Percentiles rank a stretch among this genome's conserved stretches.
These are phyloP conservation scores for Articulospora tetracladia DNA, from an alignment of 495 filamentous ascomycete genomes.

Conservation along the genomic window DNA sequence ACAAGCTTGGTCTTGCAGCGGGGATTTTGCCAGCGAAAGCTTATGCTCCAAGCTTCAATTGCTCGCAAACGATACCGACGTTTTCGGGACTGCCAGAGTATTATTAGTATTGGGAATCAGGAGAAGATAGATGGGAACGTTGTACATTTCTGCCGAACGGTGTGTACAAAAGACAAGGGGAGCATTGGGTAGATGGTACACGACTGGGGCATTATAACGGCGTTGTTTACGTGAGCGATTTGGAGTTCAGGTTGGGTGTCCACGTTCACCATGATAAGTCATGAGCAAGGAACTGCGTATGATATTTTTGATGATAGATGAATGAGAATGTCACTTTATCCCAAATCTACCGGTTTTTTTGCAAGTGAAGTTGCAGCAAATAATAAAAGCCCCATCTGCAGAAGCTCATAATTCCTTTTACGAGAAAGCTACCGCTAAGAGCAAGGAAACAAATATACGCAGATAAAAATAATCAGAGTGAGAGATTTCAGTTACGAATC, in stretches of 20 bases:
- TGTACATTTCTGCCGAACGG: neutral
- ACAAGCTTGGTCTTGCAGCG: constrained; percentile 75
- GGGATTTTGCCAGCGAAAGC: constrained; percentile 81
- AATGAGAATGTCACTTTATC: neutral
- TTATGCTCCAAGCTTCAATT: constrained; percentile 72
- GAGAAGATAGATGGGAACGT: neutral
- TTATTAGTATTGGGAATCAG: constrained; percentile 45
- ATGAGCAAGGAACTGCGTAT: neutral
- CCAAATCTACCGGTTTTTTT: no score
- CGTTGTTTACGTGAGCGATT: constrained; percentile 4
- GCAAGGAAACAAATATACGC: no score
- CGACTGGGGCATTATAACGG: neutral
- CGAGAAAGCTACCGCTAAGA: no score
- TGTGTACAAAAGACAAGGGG: neutral
- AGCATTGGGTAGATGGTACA: neutral
- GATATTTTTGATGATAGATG: neutral
- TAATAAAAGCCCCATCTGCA: no score
- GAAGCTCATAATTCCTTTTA: no score
- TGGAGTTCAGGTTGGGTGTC: constrained; percentile 13
- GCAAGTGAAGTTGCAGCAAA: no score
- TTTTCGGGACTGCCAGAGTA: constrained; percentile 66
- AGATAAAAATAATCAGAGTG: no score
- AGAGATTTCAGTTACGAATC: no score
- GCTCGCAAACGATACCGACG: constrained; percentile 62
- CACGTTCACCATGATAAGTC: neutral